Conservation (phyloP, 108 stramenopile species). For the Skeletonema costatum region DNA sequence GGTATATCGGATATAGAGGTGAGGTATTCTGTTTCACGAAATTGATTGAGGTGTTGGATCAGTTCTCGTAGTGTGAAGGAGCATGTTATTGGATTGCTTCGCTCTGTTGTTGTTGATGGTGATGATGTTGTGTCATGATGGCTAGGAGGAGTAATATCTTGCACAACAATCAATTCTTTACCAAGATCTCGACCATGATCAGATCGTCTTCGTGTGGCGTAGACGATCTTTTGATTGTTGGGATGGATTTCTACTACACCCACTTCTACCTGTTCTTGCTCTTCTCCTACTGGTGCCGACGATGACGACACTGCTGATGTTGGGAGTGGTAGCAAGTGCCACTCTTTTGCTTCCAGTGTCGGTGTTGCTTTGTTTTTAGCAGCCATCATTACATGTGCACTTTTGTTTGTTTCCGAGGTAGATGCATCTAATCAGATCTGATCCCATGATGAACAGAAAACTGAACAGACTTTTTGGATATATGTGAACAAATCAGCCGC, state of each 20-base stretch:
- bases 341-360: neutral
- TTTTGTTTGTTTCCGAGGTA: too few species aligned
- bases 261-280: slow-evolving; percentile 18
- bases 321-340: neutral
- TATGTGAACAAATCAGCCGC: neutral
- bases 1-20: neutral
- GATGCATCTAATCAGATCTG: too few species aligned
- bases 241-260: slow-evolving; percentile 40
- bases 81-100: neutral
- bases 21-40: neutral
- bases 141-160: slow-evolving; percentile 13
- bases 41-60: slow-evolving; percentile 5
- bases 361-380: neutral
- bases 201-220: slow-evolving; percentile 25
- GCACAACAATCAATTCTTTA: slow-evolving; percentile 24
- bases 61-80: slow-evolving; percentile 29
- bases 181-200: slow-evolving; percentile 23
- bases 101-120: neutral
- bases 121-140: neutral
- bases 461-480: neutral
- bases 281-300: neutral
- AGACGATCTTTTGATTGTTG: slow-evolving; percentile 20
- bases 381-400: too few species aligned
- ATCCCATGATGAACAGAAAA: too few species aligned
- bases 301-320: too few species aligned